Evolutionary conservation across 2,329 filamentous ascomycete species (phyloP).

Genomic region (Pseudogymnoascus sp.): DNA sequence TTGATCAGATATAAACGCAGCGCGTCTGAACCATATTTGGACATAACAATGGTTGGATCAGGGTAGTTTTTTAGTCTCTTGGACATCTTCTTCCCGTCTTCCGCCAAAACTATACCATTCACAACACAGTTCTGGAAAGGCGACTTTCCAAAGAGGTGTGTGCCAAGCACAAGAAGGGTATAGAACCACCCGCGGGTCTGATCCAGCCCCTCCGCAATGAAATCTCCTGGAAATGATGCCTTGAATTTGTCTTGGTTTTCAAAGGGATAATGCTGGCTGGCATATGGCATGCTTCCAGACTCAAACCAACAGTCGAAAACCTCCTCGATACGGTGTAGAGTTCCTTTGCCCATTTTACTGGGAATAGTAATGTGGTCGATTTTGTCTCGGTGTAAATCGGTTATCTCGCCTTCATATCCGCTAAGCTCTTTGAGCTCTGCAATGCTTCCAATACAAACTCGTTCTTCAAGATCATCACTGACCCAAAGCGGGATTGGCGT

Average conservation of each 20-base stretch:
- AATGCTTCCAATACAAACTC: slow-evolving; percentile 77
- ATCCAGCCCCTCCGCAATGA: slow-evolving; percentile 87
- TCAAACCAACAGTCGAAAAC: slow-evolving; percentile 98
- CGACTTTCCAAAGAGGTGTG: slow-evolving; percentile 73
- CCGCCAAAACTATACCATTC: slow-evolving; percentile 86
- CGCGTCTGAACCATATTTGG: slow-evolving; percentile 84
- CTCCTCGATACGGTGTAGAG: slow-evolving; percentile 71
- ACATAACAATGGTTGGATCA: slow-evolving; percentile 73
- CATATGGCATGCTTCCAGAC: slow-evolving; percentile 92
- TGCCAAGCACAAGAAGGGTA: slow-evolving; percentile 79
- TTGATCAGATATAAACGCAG: slow-evolving; percentile 94
- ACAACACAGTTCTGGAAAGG: slow-evolving; percentile 97
- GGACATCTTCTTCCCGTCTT: slow-evolving; percentile 98
- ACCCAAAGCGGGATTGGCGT: slow-evolving; percentile 89
- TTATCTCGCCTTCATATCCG: slow-evolving; percentile 75
- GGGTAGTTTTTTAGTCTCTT: slow-evolving; percentile 96
- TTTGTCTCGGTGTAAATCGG: slow-evolving; percentile 84
- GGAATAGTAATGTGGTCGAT: slow-evolving; percentile 93
- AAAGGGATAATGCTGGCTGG: slow-evolving; percentile 85
- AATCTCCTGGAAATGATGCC: slow-evolving; percentile 78
- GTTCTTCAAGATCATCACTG: slow-evolving; percentile 79
- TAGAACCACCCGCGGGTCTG: slow-evolving; percentile 98
- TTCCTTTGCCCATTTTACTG: slow-evolving; percentile 76
- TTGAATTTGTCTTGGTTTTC: slow-evolving; percentile 77
- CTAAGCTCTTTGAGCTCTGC: slow-evolving; percentile 77